Evolutionary conservation across 1,284 basidiomycete species (phyloP).

Genomic region (Malassezia pachydermatis): DNA sequence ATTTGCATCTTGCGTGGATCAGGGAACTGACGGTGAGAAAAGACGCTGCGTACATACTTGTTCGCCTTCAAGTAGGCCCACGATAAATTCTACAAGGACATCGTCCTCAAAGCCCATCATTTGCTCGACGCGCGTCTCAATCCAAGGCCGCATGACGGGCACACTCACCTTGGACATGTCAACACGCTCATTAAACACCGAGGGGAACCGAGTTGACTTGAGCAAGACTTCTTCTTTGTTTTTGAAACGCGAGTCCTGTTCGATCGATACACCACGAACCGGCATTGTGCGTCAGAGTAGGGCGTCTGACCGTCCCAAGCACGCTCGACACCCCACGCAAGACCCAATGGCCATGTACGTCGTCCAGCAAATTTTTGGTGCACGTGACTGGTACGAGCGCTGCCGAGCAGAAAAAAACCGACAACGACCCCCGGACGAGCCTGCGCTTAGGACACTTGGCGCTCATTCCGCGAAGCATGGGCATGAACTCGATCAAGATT

Average conservation of each 20-base stretch:
- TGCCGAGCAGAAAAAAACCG: no score
- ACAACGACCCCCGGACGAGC: no score
- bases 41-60: slow-evolving; percentile 56
- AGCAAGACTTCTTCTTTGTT: slow-evolving; percentile 87
- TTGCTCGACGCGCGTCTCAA: slow-evolving; percentile 77
- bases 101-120: slow-evolving; percentile 91
- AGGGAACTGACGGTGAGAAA: slow-evolving; percentile 61
- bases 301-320: no score
- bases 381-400: no score
- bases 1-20: slow-evolving; percentile 95
- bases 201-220: slow-evolving; percentile 74
- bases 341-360: no score
- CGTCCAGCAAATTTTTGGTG: no score
- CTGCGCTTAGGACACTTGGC: no score
- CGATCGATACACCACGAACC: slow-evolving; percentile 23
- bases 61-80: slow-evolving; percentile 78
- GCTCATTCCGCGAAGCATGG: slow-evolving; percentile 2
- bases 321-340: no score
- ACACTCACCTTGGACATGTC: slow-evolving; percentile 91
- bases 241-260: slow-evolving; percentile 61
- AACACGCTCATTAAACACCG: slow-evolving; percentile 61
- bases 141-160: slow-evolving; percentile 67
- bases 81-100: slow-evolving; percentile 88
- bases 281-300: no score
- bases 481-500: slow-evolving; percentile 64